Evolutionary conservation across 2,329 filamentous ascomycete genomes (phyloP).

Genomic region (Trichoderma sp.): DNA sequence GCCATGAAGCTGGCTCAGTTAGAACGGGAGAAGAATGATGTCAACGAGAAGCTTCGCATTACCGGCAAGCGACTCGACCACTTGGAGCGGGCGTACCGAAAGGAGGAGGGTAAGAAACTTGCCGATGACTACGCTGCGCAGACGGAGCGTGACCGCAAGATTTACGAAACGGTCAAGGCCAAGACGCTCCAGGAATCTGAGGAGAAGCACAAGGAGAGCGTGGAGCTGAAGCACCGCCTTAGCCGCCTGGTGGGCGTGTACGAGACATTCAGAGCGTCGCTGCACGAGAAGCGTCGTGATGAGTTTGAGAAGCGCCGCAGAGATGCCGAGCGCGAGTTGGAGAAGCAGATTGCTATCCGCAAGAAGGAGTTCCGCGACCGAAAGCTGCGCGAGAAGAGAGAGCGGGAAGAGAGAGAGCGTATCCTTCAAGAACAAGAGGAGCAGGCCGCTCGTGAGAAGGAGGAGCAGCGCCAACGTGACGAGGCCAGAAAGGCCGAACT

Average conservation of each 20-base stretch:
- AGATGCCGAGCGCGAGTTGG: conserved; percentile 86
- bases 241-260: conserved; percentile 80
- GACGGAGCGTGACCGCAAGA: conserved; percentile 69
- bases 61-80: conserved; percentile 96
- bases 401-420: conserved; percentile 80
- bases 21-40: conserved; percentile 96
- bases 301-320: conserved; percentile 94
- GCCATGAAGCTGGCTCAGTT: conserved; percentile 93
- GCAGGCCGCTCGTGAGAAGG: conserved; percentile 73
- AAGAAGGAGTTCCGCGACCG: conserved; percentile 85
- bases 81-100: conserved; percentile 91
- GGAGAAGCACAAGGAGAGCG: conserved; percentile 84
- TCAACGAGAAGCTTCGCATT: conserved; percentile 84
- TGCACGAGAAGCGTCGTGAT: conserved; percentile 83
- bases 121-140: conserved; percentile 81
- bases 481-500: conserved; percentile 74
- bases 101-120: conserved; percentile 92
- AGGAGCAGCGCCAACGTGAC: conserved; percentile 75
- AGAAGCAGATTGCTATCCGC: conserved; percentile 83
- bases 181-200: conserved; percentile 78
- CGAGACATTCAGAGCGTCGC: conserved; percentile 74
- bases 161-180: conserved; percentile 75
- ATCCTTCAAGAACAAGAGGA: conserved; percentile 81
- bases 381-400: conserved; percentile 76
- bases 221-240: conserved; percentile 91